Percentiles rank a stretch among this genome's conserved stretches.
phyloP scores from a whole-genome alignment of 1,139 yeast genomes.

The Pichia sp. region DNA sequence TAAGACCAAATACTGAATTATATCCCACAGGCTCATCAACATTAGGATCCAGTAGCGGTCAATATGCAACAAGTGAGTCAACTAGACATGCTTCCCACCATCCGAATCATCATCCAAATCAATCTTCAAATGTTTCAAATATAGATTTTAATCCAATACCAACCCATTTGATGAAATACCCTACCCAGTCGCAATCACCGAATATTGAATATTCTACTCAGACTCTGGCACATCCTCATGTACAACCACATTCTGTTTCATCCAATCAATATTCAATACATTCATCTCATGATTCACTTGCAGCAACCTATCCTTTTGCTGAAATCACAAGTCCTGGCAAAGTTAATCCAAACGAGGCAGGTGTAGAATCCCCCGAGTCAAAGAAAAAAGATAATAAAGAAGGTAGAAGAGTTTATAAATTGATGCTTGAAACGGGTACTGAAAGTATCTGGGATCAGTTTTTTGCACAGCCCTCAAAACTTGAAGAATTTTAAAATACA shows the following conservation, averaged over 20 bases:
- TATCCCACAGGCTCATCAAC: not conserved
- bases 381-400: conserved; percentile 27
- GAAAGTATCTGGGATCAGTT: conserved; percentile 77
- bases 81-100: too few species aligned
- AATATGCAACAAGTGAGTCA: too few species aligned
- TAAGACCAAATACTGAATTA: not conserved
- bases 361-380: not conserved
- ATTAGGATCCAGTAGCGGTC: too few species aligned
- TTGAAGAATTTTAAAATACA: conserved; percentile 4
- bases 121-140: too few species aligned
- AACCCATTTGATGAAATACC: too few species aligned
- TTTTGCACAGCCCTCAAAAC: conserved; percentile 36
- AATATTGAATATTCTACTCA: too few species aligned
- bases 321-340: not conserved
- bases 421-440: conserved; percentile 60
- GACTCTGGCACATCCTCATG: too few species aligned
- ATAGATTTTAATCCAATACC: too few species aligned
- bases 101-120: too few species aligned
- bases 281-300: not conserved
- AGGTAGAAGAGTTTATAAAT: conserved; percentile 51
- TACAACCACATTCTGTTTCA: too few species aligned
- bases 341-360: not conserved
- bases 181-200: too few species aligned
- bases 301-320: not conserved
- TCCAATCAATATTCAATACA: not conserved